Base-by-base conservation (phyloP, 495 filamentous ascomycete genomes). In the Schizothecium vesticola region DNA sequence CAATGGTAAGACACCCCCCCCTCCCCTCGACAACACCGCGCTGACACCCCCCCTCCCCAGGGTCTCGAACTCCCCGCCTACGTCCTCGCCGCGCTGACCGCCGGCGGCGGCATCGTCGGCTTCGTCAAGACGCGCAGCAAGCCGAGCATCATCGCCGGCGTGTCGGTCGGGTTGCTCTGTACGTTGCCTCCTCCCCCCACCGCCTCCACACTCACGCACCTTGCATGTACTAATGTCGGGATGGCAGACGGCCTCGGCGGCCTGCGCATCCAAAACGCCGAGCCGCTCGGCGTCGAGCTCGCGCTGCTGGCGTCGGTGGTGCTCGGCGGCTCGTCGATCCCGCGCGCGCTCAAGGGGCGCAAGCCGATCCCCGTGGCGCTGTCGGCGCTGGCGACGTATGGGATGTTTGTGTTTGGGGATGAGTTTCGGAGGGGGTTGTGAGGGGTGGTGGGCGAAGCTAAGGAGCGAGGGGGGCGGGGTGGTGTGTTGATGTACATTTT, bases 91-190 rank as follows among this genome's bases (percentile, higher is more conserved):
- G 83, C 86, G 72, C 84, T 99, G 29, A 97, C 93, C 69, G 92
- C 92, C 61, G 82, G 90, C 57, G 95, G 95, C 71, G 95, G 95
- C 68, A 88, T 89, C 64, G 90, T 91, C 72, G 95, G 95, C 74
- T 99, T 90, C 61, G 70, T 81, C 31, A 89, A 89, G 74, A 95
- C 93, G 0, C 88, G 91, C 67, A 97, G 93, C 25, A 76, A 94
- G 68, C 94, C 94, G 55, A 96, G 93, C 19, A 82, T 98, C 69
- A 86, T 84, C 2, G 95, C 95, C 23, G 95, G 95, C 31, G 74
- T 90, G 65, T 88, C 88, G 28, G 92, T 99, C 72, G 95, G 95
- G 61, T 78, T 81, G 51, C 75, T 87, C 26, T 84, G 82, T 84
- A 77, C 9, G 81, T 80, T 13, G 6, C 36, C 26, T 23, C 11